These are phyloP conservation scores for Penicillium odoratum DNA, from an alignment of 495 filamentous ascomycete species.

Conservation along the genomic window DNA sequence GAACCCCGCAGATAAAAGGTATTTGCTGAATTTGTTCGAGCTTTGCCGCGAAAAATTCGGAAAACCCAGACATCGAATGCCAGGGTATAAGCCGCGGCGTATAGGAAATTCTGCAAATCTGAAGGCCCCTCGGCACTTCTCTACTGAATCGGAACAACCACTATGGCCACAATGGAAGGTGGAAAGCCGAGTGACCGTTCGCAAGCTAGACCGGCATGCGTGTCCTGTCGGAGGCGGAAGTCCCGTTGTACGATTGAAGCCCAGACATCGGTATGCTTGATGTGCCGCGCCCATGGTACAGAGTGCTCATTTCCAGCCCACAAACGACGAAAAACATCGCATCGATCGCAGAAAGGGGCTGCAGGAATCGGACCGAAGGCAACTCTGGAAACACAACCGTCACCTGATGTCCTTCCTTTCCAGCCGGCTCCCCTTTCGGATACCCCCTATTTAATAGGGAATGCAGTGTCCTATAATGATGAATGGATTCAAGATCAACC, in stretches of 20 bases:
- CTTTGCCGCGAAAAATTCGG: too few relatives aligned
- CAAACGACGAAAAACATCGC: background rate
- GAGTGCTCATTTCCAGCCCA: conserved; percentile 24
- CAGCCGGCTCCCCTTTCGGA: too few relatives aligned
- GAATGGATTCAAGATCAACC: background rate
- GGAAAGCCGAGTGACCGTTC: conserved; percentile 17
- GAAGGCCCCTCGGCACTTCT: too few relatives aligned
- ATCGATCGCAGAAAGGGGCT: conserved; percentile 14
- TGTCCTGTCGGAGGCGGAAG: conserved; percentile 29
- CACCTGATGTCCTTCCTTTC: background rate
- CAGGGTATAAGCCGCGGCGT: too few relatives aligned
- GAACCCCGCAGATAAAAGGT: too few relatives aligned
- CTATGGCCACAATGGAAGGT: too few relatives aligned
- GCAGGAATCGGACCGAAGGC: too few relatives aligned
- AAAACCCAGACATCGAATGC: too few relatives aligned
- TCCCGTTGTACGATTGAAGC: conserved; percentile 24
- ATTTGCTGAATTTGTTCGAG: too few relatives aligned
- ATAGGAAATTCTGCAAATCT: too few relatives aligned
- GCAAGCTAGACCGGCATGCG: conserved; percentile 26
- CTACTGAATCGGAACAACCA: too few relatives aligned
- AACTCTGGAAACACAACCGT: background rate
- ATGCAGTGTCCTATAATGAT: background rate
- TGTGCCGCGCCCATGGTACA: conserved; percentile 31
- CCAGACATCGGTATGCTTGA: conserved; percentile 16
- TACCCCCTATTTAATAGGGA: background rate